These are phyloP conservation scores for Leccinum angustisporum DNA, from an alignment of 1,284 basidiomycete genomes.

Conservation along the genomic window DNA sequence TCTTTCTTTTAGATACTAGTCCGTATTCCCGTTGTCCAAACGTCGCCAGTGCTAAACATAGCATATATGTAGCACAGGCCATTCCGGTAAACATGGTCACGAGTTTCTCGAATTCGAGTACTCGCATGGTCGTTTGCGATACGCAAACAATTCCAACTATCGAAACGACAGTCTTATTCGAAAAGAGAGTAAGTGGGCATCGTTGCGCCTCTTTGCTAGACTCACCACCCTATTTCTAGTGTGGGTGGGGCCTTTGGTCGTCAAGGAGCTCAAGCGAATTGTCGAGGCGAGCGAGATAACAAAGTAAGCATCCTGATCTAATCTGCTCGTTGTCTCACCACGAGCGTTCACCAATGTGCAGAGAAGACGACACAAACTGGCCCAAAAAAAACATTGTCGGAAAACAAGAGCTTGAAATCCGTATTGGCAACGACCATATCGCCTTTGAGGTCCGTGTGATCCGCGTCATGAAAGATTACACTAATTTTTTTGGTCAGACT, in stretches of 20 bases:
- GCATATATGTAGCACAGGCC: constrained; percentile 71
- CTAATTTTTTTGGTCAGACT: constrained; percentile 55
- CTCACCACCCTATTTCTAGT: constrained; percentile 50
- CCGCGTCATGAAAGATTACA: not conserved
- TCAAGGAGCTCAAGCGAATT: constrained; percentile 92
- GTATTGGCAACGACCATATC: constrained; percentile 93
- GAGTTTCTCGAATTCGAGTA: constrained; percentile 99
- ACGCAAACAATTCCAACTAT: constrained; percentile 99
- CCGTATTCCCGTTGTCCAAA: constrained; percentile 32
- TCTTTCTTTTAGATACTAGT: constrained; percentile 76
- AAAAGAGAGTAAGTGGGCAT: constrained; percentile 85
- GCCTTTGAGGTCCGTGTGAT: constrained; percentile 82
- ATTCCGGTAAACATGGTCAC: constrained; percentile 94
- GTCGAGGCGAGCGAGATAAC: constrained; percentile 95
- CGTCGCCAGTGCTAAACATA: constrained; percentile 2
- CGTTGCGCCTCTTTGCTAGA: not conserved
- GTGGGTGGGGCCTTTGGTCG: constrained; percentile 90
- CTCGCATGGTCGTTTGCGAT: constrained; percentile 91
- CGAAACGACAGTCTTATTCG: constrained; percentile 95
- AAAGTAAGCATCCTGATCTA: constrained; percentile 62
- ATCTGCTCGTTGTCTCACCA: not conserved
- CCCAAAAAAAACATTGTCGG: constrained; percentile 99
- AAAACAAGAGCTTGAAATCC: constrained; percentile 95
- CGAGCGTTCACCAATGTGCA: constrained; percentile 34
- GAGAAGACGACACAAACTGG: constrained; percentile 98